A percentile compares a stretch with the other conserved stretches of the same genome.
Evolutionary conservation across 2,329 filamentous ascomycete genomes (phyloP).

Genomic region (Teratosphaeria zuluensis): DNA sequence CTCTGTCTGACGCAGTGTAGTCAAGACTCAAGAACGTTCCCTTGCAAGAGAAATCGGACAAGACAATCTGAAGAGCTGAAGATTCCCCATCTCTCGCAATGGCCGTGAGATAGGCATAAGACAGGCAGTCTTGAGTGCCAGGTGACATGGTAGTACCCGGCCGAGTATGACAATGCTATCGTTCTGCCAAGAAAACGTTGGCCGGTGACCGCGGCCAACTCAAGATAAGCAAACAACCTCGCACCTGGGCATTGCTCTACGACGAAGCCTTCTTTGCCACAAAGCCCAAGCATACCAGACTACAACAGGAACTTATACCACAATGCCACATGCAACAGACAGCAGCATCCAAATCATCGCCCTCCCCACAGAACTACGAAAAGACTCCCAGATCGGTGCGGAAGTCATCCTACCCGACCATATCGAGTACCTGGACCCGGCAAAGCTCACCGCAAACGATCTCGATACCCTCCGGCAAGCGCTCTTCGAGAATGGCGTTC

Average conservation of each 20-base stretch:
- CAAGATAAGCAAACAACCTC: background rate
- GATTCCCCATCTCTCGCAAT: background rate
- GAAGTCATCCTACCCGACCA: background rate
- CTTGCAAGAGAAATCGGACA: background rate
- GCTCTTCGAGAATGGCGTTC: constrained; percentile 12
- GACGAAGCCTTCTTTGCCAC: background rate
- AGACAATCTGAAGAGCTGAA: background rate
- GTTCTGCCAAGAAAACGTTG: constrained; percentile 12
- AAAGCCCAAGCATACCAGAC: no score
- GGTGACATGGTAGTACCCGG: background rate
- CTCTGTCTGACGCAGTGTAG: background rate
- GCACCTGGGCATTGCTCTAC: background rate
- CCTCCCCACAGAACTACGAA: background rate
- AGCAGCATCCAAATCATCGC: background rate
- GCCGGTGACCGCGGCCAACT: background rate
- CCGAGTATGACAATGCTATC: background rate
- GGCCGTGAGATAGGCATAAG: background rate
- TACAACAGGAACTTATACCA: no score
- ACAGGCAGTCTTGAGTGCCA: background rate
- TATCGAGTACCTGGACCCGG: background rate
- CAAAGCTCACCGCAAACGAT: background rate
- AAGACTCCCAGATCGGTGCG: background rate
- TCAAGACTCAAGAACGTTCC: no score
- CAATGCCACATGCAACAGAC: background rate
- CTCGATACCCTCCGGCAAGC: constrained; percentile 6